These are phyloP conservation scores for Euphorbia lathyris DNA, from an alignment of 345 rosid genomes.

Conservation along the genomic window DNA sequence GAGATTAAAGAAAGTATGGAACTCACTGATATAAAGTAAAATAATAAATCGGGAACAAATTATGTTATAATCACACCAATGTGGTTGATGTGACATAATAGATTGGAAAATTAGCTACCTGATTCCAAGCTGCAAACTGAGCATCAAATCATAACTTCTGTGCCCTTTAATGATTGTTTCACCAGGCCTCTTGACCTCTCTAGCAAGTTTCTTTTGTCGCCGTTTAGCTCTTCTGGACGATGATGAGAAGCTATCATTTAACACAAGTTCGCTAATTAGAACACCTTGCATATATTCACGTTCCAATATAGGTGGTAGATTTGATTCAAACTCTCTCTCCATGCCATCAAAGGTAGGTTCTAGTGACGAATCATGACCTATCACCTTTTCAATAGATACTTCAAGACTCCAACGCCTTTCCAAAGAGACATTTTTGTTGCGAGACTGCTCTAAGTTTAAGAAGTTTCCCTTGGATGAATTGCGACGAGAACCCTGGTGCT, in stretches of 20 bases:
- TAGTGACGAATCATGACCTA: constrained; percentile 68
- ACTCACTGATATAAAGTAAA: not conserved
- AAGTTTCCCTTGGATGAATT: constrained; percentile 63
- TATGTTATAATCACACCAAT: not conserved
- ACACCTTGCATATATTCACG: constrained; percentile 98
- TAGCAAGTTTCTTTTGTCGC: constrained; percentile 60
- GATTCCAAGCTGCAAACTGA: constrained; percentile 93
- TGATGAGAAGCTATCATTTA: constrained; percentile 57
- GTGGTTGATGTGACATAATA: not conserved
- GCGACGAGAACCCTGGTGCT: constrained; percentile 32
- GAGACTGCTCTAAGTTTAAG: constrained; percentile 76
- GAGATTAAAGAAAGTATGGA: not conserved
- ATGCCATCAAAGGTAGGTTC: constrained; percentile 41
- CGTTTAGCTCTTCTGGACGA: constrained; percentile 75
- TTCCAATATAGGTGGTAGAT: constrained; percentile 62
- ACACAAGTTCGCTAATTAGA: constrained; percentile 82
- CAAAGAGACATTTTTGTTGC: constrained; percentile 60
- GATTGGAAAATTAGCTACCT: constrained; percentile 37
- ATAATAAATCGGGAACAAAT: not conserved
- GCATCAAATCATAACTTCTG: constrained; percentile 95
- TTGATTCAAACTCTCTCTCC: constrained; percentile 36
- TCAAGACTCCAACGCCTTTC: constrained; percentile 99
- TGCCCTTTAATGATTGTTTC: constrained; percentile 96
- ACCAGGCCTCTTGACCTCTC: constrained; percentile 87
- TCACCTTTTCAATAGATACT: constrained; percentile 92